phyloP scores from a whole-genome alignment of 2,329 filamentous ascomycete genomes.

The Orbilia quercus region DNA sequence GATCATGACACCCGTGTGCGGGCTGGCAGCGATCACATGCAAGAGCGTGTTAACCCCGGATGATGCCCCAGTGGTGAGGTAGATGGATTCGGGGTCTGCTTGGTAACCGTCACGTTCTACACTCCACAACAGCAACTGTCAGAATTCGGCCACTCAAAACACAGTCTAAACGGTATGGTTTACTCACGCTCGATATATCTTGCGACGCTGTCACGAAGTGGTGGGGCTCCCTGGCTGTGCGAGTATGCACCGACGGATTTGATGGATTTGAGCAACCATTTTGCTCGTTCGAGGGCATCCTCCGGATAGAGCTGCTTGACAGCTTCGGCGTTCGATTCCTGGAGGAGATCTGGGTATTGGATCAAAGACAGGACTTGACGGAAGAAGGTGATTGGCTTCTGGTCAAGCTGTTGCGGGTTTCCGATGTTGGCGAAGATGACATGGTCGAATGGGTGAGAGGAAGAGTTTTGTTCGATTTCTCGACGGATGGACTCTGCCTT shows the following conservation, averaged over 20 bases:
- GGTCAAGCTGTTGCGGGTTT: conserved; percentile 97
- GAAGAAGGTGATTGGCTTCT: conserved; percentile 99
- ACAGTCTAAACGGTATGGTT: not conserved
- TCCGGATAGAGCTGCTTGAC: conserved; percentile 81
- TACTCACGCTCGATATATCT: conserved; percentile 86
- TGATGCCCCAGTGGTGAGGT: conserved; percentile 90
- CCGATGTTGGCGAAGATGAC: conserved; percentile 98
- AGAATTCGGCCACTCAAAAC: not conserved
- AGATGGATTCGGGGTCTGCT: conserved; percentile 82
- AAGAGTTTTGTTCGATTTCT: conserved; percentile 66
- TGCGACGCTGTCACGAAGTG: conserved; percentile 88
- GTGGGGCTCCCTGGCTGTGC: conserved; percentile 86
- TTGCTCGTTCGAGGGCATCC: conserved; percentile 87
- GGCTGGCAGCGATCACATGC: conserved; percentile 82
- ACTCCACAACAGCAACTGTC: not conserved
- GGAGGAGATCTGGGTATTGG: conserved; percentile 86
- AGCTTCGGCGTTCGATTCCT: conserved; percentile 80
- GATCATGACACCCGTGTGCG: conserved; percentile 84
- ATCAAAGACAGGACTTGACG: conserved; percentile 92
- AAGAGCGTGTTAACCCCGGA: conserved; percentile 94
- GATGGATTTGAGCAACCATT: conserved; percentile 81
- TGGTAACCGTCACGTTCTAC: conserved; percentile 86
- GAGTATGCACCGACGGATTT: conserved; percentile 97
- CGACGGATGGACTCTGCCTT: conserved; percentile 88
- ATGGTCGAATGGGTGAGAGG: conserved; percentile 80